Evolutionary conservation across 176 grass and related monocot species (phyloP), one percentile per base, ranked within the genome.

Genomic region (Oryza glaberrima): DNA sequence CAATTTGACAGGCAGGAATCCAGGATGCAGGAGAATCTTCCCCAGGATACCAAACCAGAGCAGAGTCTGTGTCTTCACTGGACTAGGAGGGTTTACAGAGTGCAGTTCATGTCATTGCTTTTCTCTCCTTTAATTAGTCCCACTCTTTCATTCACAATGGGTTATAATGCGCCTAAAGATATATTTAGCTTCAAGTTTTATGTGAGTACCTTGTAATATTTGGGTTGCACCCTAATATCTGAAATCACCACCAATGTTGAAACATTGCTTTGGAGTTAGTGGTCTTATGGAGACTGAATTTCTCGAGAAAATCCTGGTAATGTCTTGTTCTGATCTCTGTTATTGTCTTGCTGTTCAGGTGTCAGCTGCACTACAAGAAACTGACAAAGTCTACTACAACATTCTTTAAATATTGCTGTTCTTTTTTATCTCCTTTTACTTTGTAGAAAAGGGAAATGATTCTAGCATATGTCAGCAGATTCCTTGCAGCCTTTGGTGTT

Each of bases 401-500:
- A n/a, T 76, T 79, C 52, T 77, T 40, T 77, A 69, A 32, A 30
- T 79, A 51, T 36, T 20, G 26, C 23, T 64, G 43, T 76, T 76
- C 41, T 82, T 61, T 28, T 44, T 45, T 77, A 41, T 71, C 20
- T 77, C 13, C 34, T 20, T 68, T n/a, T 46, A 81, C 13, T 72
- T 47, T 63, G 41, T 47, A 79, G 43, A n/a, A 65, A 26, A 30
- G 32, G 17, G 11, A 48, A 83, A 38, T 44, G 16, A 38, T 38
- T 38, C 36, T 38, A 38, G 36, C 36, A 38, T 38, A 38, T 38
- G 36, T 38, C 36, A 77, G 73, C 43, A 88, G 52, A 88, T 88
- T 88, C 86, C 58, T 54, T 73, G 26, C 52, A 72, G 44, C 54
- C 70, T 87, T 77, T 71, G 41, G 28, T 76, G 66, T 71, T 76